Evolutionary conservation across 495 filamentous ascomycete genomes (phyloP), one percentile per base, ranked within the genome.

Genomic region (Xylaria intraflava): DNA sequence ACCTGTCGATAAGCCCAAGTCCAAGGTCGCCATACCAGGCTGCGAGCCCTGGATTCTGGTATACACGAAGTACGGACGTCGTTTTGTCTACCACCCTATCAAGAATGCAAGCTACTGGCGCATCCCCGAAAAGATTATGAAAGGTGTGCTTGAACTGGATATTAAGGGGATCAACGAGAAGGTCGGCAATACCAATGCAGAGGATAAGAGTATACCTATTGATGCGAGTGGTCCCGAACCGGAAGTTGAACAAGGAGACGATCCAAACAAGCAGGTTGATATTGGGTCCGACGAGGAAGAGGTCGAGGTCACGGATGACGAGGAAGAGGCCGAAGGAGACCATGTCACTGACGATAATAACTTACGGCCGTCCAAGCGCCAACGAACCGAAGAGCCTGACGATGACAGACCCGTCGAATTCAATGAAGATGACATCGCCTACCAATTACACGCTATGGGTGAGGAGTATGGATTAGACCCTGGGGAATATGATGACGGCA

Each of bases 21-120:
- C 82, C 23, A 92, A 88, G 66, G 77, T 87, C 55, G 56, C 74
- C 19, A 90, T 98, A 47, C 89, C 89, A 3, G 84, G 84, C 24
- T 88, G 83, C 64, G 83, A 83, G 42, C 88, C 90, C n/a, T 98
- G 93, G 93, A 67, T 95, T 7, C 75, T 98, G 3, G 90, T 98
- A 24, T 88, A 87, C 61, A 98, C 93, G 5, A 96, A 88, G 61
- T 77, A 89, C 58, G 87, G 88, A 17, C 78, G 94, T 46, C 76
- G 89, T 46, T 98, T 98, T 66, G 90, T 89, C 2, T 85, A 94
- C 69, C 96, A 97, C 59, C 72, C 79, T 0, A 78, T 81, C 43
- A 90, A 86, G 42, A 86, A 90, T 24, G 83, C 89, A 57, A 96
- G 91, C 65, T 88, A 90, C 69, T 98, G 93, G 93, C 87, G 85